phyloP scores from a whole-genome alignment of 129 eudicot species.

The Flaveria robusta region DNA sequence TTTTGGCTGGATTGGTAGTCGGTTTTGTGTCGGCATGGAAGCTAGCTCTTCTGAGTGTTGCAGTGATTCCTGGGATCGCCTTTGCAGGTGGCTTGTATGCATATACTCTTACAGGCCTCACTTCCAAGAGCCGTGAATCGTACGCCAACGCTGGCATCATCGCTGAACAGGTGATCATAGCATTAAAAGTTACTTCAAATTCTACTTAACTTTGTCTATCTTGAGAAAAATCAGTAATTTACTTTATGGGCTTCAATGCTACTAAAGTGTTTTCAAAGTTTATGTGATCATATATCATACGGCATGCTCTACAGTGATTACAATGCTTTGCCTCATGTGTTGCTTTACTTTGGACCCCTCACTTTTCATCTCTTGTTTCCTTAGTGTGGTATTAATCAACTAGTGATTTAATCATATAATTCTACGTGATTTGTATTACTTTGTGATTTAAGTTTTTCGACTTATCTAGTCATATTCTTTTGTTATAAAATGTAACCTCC shows the following conservation, averaged over 20 bases:
- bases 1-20: slow-evolving; percentile 98
- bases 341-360: slow-evolving; percentile 30
- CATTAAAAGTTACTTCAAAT: slow-evolving; percentile 5
- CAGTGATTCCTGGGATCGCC: slow-evolving; percentile 97
- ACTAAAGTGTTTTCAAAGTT: slow-evolving; percentile 22
- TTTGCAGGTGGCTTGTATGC: slow-evolving; percentile 99
- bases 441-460: neutral
- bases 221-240: slow-evolving; percentile 12
- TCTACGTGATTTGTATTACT: neutral
- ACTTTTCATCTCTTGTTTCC: slow-evolving; percentile 30
- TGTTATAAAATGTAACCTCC: neutral
- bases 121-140: slow-evolving; percentile 96
- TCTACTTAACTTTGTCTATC: slow-evolving; percentile 14
- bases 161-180: slow-evolving; percentile 83
- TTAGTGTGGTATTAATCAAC: slow-evolving; percentile 32
- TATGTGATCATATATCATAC: slow-evolving; percentile 32
- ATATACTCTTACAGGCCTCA: slow-evolving; percentile 90
- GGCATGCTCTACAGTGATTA: slow-evolving; percentile 45
- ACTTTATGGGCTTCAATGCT: slow-evolving; percentile 27
- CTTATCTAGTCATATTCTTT: neutral
- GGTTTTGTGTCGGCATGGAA: slow-evolving; percentile 99
- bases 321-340: slow-evolving; percentile 19
- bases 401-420: slow-evolving; percentile 7
- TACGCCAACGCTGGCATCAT: slow-evolving; percentile 94
- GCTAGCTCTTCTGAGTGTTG: slow-evolving; percentile 92